These are phyloP conservation scores for Astragalus membranaceus DNA, from an alignment of 306 rosid genomes.

Conservation along the genomic window DNA sequence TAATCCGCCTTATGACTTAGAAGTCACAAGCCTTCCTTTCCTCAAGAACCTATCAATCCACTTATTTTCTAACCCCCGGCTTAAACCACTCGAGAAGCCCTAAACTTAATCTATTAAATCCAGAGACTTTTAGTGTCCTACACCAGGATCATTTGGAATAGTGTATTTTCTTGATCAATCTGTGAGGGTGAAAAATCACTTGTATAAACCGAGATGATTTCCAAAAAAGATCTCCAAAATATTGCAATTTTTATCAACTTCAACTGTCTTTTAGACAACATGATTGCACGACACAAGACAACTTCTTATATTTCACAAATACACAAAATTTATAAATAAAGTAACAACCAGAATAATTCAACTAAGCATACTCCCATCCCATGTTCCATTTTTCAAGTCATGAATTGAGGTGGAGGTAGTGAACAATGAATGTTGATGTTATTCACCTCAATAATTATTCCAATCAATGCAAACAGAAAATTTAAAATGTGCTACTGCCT, in stretches of 20 bases:
- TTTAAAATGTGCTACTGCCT: not conserved
- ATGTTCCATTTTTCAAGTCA: not conserved
- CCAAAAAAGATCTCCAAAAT: not conserved
- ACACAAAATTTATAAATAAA: not conserved
- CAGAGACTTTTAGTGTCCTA: too few relatives aligned
- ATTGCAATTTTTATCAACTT: not conserved
- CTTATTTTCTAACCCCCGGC: too few relatives aligned
- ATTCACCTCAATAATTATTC: not conserved
- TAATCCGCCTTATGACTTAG: not conserved
- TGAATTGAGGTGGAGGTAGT: not conserved
- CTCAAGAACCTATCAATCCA: not conserved
- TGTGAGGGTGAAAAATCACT: too few relatives aligned
- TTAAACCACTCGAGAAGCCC: too few relatives aligned
- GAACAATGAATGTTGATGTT: not conserved
- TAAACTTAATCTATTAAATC: too few relatives aligned
- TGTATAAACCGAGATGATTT: too few relatives aligned
- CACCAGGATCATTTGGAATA: too few relatives aligned
- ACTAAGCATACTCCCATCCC: not conserved
- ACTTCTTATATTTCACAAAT: not conserved
- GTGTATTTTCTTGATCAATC: too few relatives aligned
- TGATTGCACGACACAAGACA: not conserved
- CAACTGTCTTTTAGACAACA: not conserved
- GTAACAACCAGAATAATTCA: not conserved
- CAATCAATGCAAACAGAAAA: not conserved
- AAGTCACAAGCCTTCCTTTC: not conserved